Conservation (phyloP, 495 filamentous ascomycete species). For the Sabuloglossum arenarium region DNA sequence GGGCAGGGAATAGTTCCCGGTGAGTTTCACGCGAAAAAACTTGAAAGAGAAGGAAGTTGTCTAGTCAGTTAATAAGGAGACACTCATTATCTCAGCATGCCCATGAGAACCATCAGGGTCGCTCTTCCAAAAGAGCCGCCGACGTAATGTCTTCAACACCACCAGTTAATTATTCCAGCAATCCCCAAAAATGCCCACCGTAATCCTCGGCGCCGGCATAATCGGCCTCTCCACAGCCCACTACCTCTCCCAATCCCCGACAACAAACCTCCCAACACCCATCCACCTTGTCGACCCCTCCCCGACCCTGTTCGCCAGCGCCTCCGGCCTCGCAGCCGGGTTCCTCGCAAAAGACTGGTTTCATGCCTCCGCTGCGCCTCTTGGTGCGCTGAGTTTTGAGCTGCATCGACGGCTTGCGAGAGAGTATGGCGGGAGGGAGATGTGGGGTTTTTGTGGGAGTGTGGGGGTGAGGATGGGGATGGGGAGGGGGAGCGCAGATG, state of each 20-base stretch:
- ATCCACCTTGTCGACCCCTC: slow-evolving; percentile 54
- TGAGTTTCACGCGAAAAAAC: too few species aligned
- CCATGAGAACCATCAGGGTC: too few species aligned
- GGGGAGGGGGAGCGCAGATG: slow-evolving; percentile 12
- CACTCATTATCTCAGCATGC: too few species aligned
- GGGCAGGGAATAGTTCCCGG: too few species aligned
- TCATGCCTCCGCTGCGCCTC: slow-evolving; percentile 24
- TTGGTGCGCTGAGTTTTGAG: slow-evolving; percentile 47
- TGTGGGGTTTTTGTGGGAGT: slow-evolving; percentile 49
- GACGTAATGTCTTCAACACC: too few species aligned
- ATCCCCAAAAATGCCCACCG: too few species aligned
- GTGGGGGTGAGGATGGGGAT: slow-evolving; percentile 32
- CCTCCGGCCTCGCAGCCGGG: slow-evolving; percentile 53
- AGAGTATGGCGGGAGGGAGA: slow-evolving; percentile 31
- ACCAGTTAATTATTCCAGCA: too few species aligned
- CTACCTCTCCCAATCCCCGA: slow-evolving; percentile 47
- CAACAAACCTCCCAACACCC: slow-evolving; percentile 23
- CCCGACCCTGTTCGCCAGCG: slow-evolving; percentile 41
- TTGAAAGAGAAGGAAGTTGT: too few species aligned
- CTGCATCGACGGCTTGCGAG: slow-evolving; percentile 44
- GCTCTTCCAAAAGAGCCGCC: too few species aligned
- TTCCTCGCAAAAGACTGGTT: slow-evolving; percentile 65
- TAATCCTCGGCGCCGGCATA: slow-evolving; percentile 63
- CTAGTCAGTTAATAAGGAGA: too few species aligned
- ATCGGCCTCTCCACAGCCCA: slow-evolving; percentile 63